These are phyloP conservation scores for Diplodia seriata DNA, from an alignment of 2,329 filamentous ascomycete species.

Conservation along the genomic window DNA sequence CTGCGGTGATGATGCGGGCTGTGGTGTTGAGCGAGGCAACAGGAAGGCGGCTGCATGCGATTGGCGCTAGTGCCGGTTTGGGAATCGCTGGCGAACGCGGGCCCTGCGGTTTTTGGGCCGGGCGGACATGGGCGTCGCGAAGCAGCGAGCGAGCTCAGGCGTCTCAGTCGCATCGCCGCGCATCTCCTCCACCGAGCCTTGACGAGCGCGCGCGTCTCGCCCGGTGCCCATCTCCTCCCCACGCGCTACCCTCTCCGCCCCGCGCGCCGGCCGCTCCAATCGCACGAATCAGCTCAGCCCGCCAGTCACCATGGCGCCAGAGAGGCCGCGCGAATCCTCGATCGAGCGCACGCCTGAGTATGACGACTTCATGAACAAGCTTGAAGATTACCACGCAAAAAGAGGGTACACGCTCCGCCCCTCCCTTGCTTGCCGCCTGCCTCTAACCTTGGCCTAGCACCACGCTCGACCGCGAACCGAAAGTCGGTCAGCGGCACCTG, in stretches of 20 bases:
- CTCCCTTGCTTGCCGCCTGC: slow-evolving; percentile 27
- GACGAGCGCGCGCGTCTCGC: slow-evolving; percentile 31
- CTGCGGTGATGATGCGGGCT: slow-evolving; percentile 41
- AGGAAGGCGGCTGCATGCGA: slow-evolving; percentile 31
- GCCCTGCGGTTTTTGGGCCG: slow-evolving; percentile 20
- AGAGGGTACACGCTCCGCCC: slow-evolving; percentile 63
- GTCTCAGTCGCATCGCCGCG: slow-evolving; percentile 29
- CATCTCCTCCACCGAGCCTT: slow-evolving; percentile 29
- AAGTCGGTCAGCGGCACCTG: slow-evolving; percentile 77
- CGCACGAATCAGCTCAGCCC: slow-evolving; percentile 6
- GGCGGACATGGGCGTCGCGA: slow-evolving; percentile 25
- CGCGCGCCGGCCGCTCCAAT: slow-evolving; percentile 12
- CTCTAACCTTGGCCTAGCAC: slow-evolving; percentile 58
- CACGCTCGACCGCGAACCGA: slow-evolving; percentile 78
- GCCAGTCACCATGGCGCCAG: slow-evolving; percentile 52
- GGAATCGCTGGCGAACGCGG: slow-evolving; percentile 36
- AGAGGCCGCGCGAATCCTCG: slow-evolving; percentile 52
- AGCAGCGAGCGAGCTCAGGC: slow-evolving; percentile 27
- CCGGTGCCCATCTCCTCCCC: slow-evolving; percentile 20
- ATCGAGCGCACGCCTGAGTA: slow-evolving; percentile 68
- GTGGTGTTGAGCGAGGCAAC: slow-evolving; percentile 13
- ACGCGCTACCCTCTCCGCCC: slow-evolving; percentile 10
- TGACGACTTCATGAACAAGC: slow-evolving; percentile 76
- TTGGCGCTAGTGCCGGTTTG: slow-evolving; percentile 49
- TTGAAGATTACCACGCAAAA: slow-evolving; percentile 76